phyloP scores from a whole-genome alignment of 345 rosid species.

The Eucalyptus cloeziana region DNA sequence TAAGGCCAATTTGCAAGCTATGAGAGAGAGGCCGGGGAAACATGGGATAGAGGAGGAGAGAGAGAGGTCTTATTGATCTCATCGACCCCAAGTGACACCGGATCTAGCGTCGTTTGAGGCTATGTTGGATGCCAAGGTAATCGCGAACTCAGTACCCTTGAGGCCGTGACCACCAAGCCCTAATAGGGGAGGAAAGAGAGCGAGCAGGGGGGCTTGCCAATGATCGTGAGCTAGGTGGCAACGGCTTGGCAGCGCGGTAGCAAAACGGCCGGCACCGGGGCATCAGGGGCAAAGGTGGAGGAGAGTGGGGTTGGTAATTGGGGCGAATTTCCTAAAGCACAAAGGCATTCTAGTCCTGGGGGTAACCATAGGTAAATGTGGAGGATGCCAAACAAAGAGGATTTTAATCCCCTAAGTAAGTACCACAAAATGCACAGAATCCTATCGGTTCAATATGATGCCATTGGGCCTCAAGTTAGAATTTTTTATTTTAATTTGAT shows the following conservation, averaged over 20 bases:
- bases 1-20: background rate
- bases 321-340: background rate
- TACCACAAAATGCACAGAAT: background rate
- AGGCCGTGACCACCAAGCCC: background rate
- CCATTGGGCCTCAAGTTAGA: background rate
- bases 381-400: background rate
- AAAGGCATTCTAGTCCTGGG: background rate
- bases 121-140: background rate
- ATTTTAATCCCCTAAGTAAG: background rate
- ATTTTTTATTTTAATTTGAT: background rate
- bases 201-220: background rate
- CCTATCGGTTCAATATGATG: background rate
- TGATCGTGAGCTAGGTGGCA: background rate
- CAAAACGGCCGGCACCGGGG: background rate
- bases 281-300: background rate
- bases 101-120: background rate
- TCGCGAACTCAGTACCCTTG: rapidly evolving
- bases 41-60: background rate
- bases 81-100: background rate
- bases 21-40: background rate
- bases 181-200: background rate
- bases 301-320: background rate
- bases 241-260: background rate
- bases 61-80: background rate
- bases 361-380: background rate